phyloP scores from a whole-genome alignment of 2,329 filamentous ascomycete species.

The Davidsoniella eucalypti region DNA sequence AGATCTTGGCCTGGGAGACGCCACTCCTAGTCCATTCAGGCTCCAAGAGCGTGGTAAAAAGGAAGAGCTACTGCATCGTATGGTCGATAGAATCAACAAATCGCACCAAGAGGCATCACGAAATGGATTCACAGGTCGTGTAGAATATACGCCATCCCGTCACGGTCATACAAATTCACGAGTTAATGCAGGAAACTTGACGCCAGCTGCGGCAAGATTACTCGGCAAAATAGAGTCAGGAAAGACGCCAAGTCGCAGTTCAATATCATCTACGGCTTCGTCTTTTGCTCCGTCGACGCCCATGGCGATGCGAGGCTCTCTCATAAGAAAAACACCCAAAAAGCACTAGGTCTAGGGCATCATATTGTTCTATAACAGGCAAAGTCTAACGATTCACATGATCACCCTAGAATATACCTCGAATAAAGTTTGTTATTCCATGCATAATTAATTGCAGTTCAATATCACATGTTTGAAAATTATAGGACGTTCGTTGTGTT shows the following conservation, averaged over 20 bases:
- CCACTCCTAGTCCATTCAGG: slow-evolving; percentile 64
- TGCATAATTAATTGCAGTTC: too few species aligned
- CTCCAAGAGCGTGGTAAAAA: slow-evolving; percentile 58
- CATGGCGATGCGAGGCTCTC: slow-evolving; percentile 3
- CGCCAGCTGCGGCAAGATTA: slow-evolving; percentile 56
- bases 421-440: too few species aligned
- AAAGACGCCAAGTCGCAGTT: not conserved
- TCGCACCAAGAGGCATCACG: slow-evolving; percentile 49
- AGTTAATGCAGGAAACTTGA: slow-evolving; percentile 33
- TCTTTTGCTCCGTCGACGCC: slow-evolving; percentile 8
- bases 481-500: too few species aligned
- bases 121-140: slow-evolving; percentile 42
- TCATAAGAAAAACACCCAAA: not conserved
- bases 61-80: slow-evolving; percentile 67
- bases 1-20: slow-evolving; percentile 40
- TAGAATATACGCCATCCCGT: slow-evolving; percentile 40
- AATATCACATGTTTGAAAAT: too few species aligned
- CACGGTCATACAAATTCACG: slow-evolving; percentile 17
- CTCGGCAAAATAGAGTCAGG: slow-evolving; percentile 33
- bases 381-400: too few species aligned
- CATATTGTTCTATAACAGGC: not conserved
- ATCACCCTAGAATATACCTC: too few species aligned
- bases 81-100: slow-evolving; percentile 68
- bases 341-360: not conserved
- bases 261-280: not conserved